A percentile compares a stretch with the other conserved stretches of the same genome.
phyloP scores from a whole-genome alignment of 2,329 filamentous ascomycete genomes.

The Xylariaceae sp. region DNA sequence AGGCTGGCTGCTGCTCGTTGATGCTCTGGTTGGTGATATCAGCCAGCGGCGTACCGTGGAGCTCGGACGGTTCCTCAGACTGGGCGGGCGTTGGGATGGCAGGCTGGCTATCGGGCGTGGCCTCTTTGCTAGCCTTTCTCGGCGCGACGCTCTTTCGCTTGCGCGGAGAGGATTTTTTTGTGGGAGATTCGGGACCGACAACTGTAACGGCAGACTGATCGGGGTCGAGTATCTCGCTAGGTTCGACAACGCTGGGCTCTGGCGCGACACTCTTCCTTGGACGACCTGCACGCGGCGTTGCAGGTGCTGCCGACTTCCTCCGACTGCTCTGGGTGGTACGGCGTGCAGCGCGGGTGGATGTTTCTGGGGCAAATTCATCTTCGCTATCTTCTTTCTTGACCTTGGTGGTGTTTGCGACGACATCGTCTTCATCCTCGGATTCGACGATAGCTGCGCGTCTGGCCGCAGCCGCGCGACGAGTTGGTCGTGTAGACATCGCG shows the following conservation, averaged over 20 bases:
- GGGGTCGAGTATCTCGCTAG: slow-evolving; percentile 62
- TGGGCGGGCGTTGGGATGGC: slow-evolving; percentile 54
- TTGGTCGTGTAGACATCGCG: slow-evolving; percentile 40
- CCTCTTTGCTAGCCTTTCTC: slow-evolving; percentile 42
- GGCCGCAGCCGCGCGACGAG: slow-evolving; percentile 52
- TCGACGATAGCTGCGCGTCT: slow-evolving; percentile 77
- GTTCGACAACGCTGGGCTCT: slow-evolving; percentile 53
- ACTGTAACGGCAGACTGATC: slow-evolving; percentile 46
- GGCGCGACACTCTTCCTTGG: slow-evolving; percentile 42
- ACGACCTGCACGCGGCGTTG: slow-evolving; percentile 34
- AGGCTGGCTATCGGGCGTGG: slow-evolving; percentile 44
- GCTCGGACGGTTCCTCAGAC: slow-evolving; percentile 55
- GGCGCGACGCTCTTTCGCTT: slow-evolving; percentile 68
- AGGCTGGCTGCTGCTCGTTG: slow-evolving; percentile 59
- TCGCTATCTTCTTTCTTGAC: slow-evolving; percentile 64
- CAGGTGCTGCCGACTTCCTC: slow-evolving; percentile 44
- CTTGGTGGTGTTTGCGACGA: slow-evolving; percentile 54
- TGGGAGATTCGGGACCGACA: slow-evolving; percentile 28
- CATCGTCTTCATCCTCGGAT: slow-evolving; percentile 75
- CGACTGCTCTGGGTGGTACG: slow-evolving; percentile 47
- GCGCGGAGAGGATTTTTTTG: slow-evolving; percentile 58
- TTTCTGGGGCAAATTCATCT: slow-evolving; percentile 79
- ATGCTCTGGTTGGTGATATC: slow-evolving; percentile 72
- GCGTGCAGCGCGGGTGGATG: slow-evolving; percentile 55
- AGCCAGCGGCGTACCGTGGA: slow-evolving; percentile 62